Evolutionary conservation across 2,329 filamentous ascomycete genomes (phyloP), one percentile per base, ranked within the genome.

Genomic region (Apiospora hydei): DNA sequence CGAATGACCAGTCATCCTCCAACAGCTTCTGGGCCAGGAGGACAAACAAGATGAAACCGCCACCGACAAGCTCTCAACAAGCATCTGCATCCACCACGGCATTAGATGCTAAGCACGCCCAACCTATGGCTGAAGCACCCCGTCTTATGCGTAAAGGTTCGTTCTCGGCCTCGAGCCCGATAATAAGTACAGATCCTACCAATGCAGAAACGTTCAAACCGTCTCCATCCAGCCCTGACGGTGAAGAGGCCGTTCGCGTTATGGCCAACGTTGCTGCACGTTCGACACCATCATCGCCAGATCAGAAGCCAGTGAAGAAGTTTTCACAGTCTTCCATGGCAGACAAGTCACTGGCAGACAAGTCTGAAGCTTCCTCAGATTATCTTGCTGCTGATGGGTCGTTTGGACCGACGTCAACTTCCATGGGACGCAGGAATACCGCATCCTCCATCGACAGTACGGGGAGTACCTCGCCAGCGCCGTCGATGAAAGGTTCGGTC

Each of bases 171-270:
- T 88, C 91, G 1, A 87, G 89, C 71, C 91, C 93, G 1, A 84
- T 91, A 26, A 88, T 95, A 8, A 90, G 89, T 43, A 90, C 91
- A 0, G 91, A 94, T 76, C 86, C 88, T 46, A 87, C 89, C 0
- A 91, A 92, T 74, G 90, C 90, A 26, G 92, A 94, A 73, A 85
- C 90, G 16, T 88, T 89, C 75, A 89, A 88, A 73, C 85, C 87
- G 18, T 88, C 86, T 4, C 85, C 85, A 1, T 88, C 88, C 44
- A 86, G 87, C 6, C 87, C 88, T 1, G 88, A 90, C 49, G 86
- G 90, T 69, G 85, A 85, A 72, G 84, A 89, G 78, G 92, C 92
- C 34, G 86, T 87, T 30, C 88, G 85, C 75, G 86, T 88, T 38
- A 94, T 95, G 86, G 95, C 79, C 14, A 79, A 69, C 61, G 74